A percentile compares a stretch with the other conserved stretches of the same genome.
These are phyloP conservation scores for Saccharum hybrid DNA, from an alignment of 202 grass and related monocot species.

Conservation along the genomic window DNA sequence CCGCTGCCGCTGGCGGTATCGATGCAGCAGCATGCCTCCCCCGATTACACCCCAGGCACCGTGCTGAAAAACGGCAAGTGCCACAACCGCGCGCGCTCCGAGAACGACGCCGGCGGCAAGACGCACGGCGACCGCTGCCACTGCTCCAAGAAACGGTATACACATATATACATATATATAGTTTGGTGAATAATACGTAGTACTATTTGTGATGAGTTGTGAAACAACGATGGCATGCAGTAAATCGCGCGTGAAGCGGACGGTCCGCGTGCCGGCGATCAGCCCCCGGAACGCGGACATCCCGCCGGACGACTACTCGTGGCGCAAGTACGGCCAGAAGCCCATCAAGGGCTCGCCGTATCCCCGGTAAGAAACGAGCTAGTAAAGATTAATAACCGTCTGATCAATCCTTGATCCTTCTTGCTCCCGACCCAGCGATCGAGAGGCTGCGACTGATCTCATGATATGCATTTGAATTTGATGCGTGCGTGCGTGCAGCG, in stretches of 20 bases:
- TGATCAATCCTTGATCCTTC: too few relatives aligned
- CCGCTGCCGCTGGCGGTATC: not conserved
- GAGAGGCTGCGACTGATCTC: too few relatives aligned
- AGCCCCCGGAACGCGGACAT: conserved; percentile 70
- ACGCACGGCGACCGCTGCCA: conserved; percentile 43
- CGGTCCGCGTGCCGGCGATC: conserved; percentile 60
- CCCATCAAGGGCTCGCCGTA: conserved; percentile 83
- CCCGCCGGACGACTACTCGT: conserved; percentile 70
- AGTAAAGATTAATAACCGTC: too few relatives aligned
- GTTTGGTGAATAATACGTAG: too few relatives aligned
- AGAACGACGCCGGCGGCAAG: conserved; percentile 36
- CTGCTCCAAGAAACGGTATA: conserved; percentile 72
- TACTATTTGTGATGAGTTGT: too few relatives aligned
- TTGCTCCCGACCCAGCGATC: not conserved
- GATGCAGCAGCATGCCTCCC: not conserved
- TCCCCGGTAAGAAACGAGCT: conserved; percentile 48
- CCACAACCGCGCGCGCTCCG: conserved; percentile 52
- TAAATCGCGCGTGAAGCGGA: conserved; percentile 50
- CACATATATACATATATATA: not conserved
- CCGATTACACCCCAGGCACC: not conserved
- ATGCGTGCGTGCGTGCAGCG: conserved; percentile 22
- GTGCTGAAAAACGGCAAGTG: conserved; percentile 34
- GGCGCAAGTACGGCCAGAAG: conserved; percentile 93
- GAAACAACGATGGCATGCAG: conserved; percentile 24
- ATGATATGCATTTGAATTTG: too few relatives aligned